Evolutionary conservation across 1,284 basidiomycete genomes (phyloP).

Genomic region (Ceratobasidium sp.): DNA sequence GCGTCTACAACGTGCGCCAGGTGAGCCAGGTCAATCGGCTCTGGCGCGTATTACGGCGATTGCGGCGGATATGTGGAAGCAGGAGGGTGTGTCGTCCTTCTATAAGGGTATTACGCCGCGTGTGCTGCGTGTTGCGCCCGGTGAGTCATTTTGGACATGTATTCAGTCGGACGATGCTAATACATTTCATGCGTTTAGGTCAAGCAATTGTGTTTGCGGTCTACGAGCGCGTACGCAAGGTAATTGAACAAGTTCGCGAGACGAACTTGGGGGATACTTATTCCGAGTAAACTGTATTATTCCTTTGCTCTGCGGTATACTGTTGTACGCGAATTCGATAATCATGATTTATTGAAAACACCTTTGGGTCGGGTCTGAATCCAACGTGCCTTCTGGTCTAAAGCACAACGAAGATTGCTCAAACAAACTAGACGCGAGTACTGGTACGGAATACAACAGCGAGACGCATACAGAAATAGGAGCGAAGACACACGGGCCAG

Average conservation of each 20-base stretch:
- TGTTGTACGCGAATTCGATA: neutral
- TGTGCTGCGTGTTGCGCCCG: conserved; percentile 95
- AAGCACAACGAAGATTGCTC: conserved; percentile 9
- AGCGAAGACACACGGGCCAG: neutral
- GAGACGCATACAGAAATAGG: conserved; percentile 23
- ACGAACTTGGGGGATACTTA: conserved; percentile 66
- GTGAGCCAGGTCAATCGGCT: conserved; percentile 80
- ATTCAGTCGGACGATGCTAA: neutral
- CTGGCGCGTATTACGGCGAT: conserved; percentile 78
- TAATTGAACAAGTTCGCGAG: conserved; percentile 76
- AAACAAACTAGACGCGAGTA: conserved; percentile 19
- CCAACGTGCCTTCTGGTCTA: conserved; percentile 6
- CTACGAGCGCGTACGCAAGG: conserved; percentile 82
- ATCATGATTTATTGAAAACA: conserved; percentile 1
- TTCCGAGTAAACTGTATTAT: conserved; percentile 63
- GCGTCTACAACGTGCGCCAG: conserved; percentile 88
- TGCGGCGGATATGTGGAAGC: conserved; percentile 90
- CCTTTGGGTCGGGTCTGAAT: neutral
- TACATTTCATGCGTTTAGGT: conserved; percentile 29
- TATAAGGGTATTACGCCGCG: conserved; percentile 98
- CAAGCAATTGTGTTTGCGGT: conserved; percentile 92
- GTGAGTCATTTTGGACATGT: conserved; percentile 52
- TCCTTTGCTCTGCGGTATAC: conserved; percentile 24
- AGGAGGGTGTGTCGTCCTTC: conserved; percentile 90
- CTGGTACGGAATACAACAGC: conserved; percentile 33